Base-by-base conservation (phyloP, 176 grass and related monocot species). In the Rhynchospora tenuis region DNA sequence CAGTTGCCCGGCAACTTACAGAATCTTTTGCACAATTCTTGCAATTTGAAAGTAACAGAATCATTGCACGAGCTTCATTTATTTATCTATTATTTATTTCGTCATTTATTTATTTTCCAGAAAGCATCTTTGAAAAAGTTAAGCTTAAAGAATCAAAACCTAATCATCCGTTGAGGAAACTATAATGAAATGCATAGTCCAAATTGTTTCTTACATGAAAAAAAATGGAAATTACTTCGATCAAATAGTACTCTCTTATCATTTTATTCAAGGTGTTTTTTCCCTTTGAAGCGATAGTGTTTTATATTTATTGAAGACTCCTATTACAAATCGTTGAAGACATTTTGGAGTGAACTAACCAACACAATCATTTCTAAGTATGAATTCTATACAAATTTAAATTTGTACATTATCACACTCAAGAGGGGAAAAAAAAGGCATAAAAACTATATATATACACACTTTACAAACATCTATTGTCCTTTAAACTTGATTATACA, bases 71-170 rank as follows among this genome's bases (percentile, higher is more conserved):
- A 64, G 38, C 20, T 24, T 59, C 42, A 82, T 64, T 82, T 64
- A 23, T 82, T 38, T 31, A 70, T 26, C 14, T 70, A 31, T 17
- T 46, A 64, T 82, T 10, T 23, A 2, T 81, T 20, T 82, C 58
- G 64, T 80, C 52, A 80, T 82, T 82, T 26, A 38, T 82, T 65
- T 63, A 82, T 63, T 63, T 62, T 26, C 11, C 28, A 51, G 38
- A 50, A 51, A 38, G 79, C 38, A 82, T 82, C 79, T 63, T 82
- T 82, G 55, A 4, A 82, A 20, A 82, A 82, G 44, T 65, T 58
- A 61, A 58, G 78, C 17, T 51, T 62, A 65, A 51, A 61, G 79
- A 82, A 82, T 82, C 60, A 82, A 82, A 82, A 48, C 38, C 42
- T 54, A 75, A 75, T 75, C 72, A 75, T 74, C 22, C 46, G 13